Conservation (phyloP, 352 stramenopile genomes). For the Phytophthora kernoviae region DNA sequence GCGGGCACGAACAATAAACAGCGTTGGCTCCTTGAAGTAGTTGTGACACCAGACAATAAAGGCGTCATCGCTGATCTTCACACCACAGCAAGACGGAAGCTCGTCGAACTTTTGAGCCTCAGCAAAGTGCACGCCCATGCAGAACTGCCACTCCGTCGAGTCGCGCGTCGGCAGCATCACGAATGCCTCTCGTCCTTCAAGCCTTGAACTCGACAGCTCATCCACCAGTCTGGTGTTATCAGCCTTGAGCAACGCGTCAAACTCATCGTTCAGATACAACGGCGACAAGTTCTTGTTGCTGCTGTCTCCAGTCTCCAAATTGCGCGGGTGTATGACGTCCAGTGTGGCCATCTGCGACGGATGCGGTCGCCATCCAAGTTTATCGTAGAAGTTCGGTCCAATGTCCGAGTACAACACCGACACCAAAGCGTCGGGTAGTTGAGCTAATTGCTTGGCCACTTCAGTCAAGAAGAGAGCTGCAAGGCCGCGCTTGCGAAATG, state of each 20-base stretch:
- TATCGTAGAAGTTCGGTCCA: conserved; percentile 55
- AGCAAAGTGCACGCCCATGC: conserved; percentile 49
- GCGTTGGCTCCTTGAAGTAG: conserved; percentile 54
- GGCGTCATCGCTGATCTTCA: conserved; percentile 42
- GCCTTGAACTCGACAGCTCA: conserved; percentile 31
- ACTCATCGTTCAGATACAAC: conserved; percentile 34
- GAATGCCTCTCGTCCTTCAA: conserved; percentile 40
- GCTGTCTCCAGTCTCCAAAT: conserved; percentile 6
- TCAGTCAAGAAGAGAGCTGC: conserved; percentile 44
- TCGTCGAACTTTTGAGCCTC: conserved; percentile 30
- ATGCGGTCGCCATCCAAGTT: conserved; percentile 52
- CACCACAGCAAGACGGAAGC: conserved; percentile 38
- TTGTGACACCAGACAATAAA: conserved; percentile 65
- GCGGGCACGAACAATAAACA: conserved; percentile 51
- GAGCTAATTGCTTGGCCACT: conserved; percentile 33
- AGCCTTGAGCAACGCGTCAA: conserved; percentile 41
- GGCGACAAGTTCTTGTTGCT: conserved; percentile 8
- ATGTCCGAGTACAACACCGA: conserved; percentile 66
- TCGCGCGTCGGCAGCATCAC: conserved; percentile 43
- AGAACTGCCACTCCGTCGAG: conserved; percentile 64
- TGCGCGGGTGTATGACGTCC: conserved; percentile 21
- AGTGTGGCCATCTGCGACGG: conserved; percentile 43
- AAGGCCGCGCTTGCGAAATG: conserved; percentile 44
- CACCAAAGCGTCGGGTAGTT: conserved; percentile 29
- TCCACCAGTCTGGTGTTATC: conserved; percentile 41